Percentiles rank a stretch among this genome's conserved stretches.
phyloP scores from a whole-genome alignment of 2,329 filamentous ascomycete genomes.

The Uncinocarpus reesii region DNA sequence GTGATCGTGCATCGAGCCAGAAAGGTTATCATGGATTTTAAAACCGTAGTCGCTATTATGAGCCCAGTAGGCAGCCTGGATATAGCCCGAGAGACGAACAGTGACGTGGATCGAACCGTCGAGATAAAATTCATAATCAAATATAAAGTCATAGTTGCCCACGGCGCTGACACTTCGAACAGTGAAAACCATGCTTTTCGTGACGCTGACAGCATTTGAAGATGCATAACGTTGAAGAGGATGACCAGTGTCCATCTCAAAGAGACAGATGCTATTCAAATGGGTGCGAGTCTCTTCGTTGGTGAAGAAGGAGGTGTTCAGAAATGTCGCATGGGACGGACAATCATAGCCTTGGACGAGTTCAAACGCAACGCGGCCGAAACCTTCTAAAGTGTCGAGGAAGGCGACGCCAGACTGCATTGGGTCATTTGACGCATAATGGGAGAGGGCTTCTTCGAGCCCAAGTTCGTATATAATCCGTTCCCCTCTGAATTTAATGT shows the following conservation, averaged over 20 bases:
- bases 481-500: conserved; percentile 44
- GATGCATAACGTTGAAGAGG: conserved; percentile 41
- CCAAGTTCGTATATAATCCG: conserved; percentile 45
- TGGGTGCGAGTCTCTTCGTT: conserved; percentile 23
- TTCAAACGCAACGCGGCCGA: conserved; percentile 20
- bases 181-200: conserved; percentile 34
- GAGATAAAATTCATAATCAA: conserved; percentile 36
- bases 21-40: conserved; percentile 9
- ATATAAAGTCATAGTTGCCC: conserved; percentile 39
- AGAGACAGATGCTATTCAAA: conserved; percentile 46
- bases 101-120: conserved; percentile 42
- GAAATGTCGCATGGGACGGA: conserved; percentile 22
- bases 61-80: conserved; percentile 42
- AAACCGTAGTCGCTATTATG: conserved; percentile 38
- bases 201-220: conserved; percentile 24
- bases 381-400: conserved; percentile 27
- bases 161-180: conserved; percentile 36
- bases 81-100: conserved; percentile 43
- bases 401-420: conserved; percentile 21
- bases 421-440: conserved; percentile 38
- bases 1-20: conserved; percentile 45
- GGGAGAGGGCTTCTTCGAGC: conserved; percentile 45
- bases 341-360: conserved; percentile 24
- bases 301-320: conserved; percentile 24
- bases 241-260: conserved; percentile 43